Conservation (phyloP, 164 flowering plant species). For the Magnolia officinalis region DNA sequence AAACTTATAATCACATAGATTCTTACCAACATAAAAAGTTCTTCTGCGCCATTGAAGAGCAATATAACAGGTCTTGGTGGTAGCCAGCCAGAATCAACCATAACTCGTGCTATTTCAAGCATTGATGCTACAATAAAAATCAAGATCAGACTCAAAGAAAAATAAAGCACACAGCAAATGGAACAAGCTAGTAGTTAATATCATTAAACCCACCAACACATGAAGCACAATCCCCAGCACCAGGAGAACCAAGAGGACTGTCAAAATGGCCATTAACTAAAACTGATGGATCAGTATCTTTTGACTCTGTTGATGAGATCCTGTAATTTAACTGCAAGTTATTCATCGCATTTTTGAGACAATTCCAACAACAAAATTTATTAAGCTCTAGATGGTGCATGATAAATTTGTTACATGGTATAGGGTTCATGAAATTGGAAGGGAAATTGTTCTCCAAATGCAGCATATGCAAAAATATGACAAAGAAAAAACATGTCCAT, state of each 20-base stretch:
- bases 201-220: conserved; percentile 76
- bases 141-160: not conserved
- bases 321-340: conserved; percentile 35
- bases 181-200: not conserved
- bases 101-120: conserved; percentile 80
- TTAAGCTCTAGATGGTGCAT: not conserved
- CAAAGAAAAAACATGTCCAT: no score
- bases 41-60: conserved; percentile 98
- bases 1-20: not conserved
- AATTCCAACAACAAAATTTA: not conserved
- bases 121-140: conserved; percentile 60
- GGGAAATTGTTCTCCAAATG: no score
- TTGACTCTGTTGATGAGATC: conserved; percentile 66
- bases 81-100: conserved; percentile 75
- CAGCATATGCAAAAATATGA: no score
- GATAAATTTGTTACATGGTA: not conserved
- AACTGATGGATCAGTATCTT: conserved; percentile 71
- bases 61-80: conserved; percentile 85
- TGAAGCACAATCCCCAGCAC: conserved; percentile 97
- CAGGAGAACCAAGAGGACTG: conserved; percentile 92
- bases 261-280: conserved; percentile 93
- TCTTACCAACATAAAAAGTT: conserved; percentile 89
- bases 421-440: not conserved
- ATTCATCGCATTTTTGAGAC: not conserved
- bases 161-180: not conserved